Evolutionary conservation across 2,329 filamentous ascomycete genomes (phyloP).

Genomic region (Arthroderma sp.): DNA sequence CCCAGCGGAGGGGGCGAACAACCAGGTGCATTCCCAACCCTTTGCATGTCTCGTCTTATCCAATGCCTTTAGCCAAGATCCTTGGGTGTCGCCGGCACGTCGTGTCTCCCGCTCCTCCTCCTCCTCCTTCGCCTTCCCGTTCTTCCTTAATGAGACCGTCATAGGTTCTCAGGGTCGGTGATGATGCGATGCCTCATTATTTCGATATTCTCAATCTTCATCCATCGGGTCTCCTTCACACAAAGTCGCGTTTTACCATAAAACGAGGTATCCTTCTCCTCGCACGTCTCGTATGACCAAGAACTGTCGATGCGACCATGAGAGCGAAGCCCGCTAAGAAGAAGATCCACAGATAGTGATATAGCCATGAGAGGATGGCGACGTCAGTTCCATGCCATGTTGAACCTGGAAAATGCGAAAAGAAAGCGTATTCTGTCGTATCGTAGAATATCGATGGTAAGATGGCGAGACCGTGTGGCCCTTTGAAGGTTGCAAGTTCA

Average conservation of each 20-base stretch:
- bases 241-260: neutral
- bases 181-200: neutral
- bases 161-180: neutral
- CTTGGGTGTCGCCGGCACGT: neutral
- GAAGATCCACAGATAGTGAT: slow-evolving; percentile 1
- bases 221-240: neutral
- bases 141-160: neutral
- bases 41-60: too few relatives aligned
- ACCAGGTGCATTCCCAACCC: too few relatives aligned
- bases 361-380: slow-evolving; percentile 3
- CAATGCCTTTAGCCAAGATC: neutral
- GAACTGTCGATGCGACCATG: neutral
- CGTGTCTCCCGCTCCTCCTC: neutral
- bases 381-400: slow-evolving; percentile 9
- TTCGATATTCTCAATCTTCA: neutral
- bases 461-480: neutral
- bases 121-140: too few relatives aligned
- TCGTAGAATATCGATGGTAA: slow-evolving; percentile 5
- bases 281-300: neutral
- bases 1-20: too few relatives aligned
- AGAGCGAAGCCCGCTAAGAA: neutral
- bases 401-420: slow-evolving; percentile 6
- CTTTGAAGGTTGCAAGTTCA: neutral
- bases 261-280: neutral
- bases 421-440: slow-evolving; percentile 8